phyloP scores from a whole-genome alignment of 495 filamentous ascomycete species.

The Penicillium maclennaniae region DNA sequence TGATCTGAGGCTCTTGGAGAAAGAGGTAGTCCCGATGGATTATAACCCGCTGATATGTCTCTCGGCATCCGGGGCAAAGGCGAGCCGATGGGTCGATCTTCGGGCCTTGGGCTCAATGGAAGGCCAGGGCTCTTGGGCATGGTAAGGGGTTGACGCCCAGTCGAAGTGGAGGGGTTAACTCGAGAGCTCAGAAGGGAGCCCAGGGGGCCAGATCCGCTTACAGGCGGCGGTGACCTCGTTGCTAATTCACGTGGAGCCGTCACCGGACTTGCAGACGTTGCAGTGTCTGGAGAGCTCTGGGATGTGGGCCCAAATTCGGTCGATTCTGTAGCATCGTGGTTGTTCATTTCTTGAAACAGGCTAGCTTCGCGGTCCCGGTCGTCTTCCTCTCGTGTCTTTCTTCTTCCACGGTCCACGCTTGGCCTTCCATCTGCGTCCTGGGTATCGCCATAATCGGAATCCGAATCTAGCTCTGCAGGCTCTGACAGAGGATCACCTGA shows the following conservation, averaged over 20 bases:
- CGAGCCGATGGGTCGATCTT: constrained; percentile 65
- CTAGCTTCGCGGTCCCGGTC: constrained; percentile 71
- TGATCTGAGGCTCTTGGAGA: constrained; percentile 68
- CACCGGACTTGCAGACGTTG: constrained; percentile 16
- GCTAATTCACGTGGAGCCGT: constrained; percentile 22
- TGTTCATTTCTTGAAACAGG: constrained; percentile 58
- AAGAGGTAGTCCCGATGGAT: constrained; percentile 57
- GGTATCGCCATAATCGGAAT: constrained; percentile 81
- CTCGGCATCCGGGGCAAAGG: constrained; percentile 64
- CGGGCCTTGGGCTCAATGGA: constrained; percentile 85
- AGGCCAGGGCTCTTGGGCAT: constrained; percentile 80
- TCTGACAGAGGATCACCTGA: constrained; percentile 39
- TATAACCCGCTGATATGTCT: constrained; percentile 58
- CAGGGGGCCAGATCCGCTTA: constrained; percentile 29
- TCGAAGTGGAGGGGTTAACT: constrained; percentile 17
- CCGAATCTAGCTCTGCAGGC: constrained; percentile 56
- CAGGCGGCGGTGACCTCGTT: constrained; percentile 26
- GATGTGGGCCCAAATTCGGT: constrained; percentile 2
- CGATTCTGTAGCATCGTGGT: constrained; percentile 65
- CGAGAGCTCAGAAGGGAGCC: constrained; percentile 36
- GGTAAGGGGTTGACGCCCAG: constrained; percentile 39
- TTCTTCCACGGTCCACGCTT: constrained; percentile 64
- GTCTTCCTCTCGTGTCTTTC: constrained; percentile 85
- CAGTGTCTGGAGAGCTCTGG: constrained; percentile 6
- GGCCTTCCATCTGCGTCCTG: constrained; percentile 61